Percentiles rank a stretch among this genome's conserved stretches.
Conservation (phyloP, 192 early-diverging fungal species). For the Coemansia sp. region DNA sequence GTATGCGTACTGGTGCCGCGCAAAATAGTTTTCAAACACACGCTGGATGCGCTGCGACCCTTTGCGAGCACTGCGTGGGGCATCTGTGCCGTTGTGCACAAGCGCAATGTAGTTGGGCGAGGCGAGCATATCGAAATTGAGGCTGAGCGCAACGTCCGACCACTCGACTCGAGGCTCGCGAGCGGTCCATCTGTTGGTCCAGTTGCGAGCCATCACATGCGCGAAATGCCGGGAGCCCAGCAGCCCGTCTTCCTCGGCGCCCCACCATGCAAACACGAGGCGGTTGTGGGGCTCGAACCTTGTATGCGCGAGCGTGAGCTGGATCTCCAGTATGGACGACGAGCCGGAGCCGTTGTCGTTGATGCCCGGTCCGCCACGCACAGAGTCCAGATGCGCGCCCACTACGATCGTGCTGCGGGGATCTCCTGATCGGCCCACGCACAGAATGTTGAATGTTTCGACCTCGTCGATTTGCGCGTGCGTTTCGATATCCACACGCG, state of each 20-base stretch:
- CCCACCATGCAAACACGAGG: conserved; percentile 73
- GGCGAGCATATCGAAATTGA: conserved; percentile 75
- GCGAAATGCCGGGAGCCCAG: conserved; percentile 65
- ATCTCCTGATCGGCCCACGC: conserved; percentile 54
- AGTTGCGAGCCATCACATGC: conserved; percentile 46
- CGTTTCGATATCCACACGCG: conserved; percentile 50
- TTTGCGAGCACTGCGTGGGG: conserved; percentile 48
- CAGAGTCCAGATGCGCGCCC: conserved; percentile 69
- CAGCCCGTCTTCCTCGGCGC: conserved; percentile 70
- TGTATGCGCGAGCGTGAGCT: conserved; percentile 53
- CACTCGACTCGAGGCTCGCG: conserved; percentile 31
- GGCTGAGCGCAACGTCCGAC: conserved; percentile 57
- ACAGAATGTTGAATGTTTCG: conserved; percentile 65
- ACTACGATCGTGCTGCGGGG: conserved; percentile 56
- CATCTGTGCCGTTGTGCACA: conserved; percentile 65
- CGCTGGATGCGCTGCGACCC: conserved; percentile 61
- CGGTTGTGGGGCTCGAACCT: conserved; percentile 55
- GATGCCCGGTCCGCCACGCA: conserved; percentile 67
- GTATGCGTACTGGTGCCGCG: conserved; percentile 48
- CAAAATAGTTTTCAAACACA: conserved; percentile 60
- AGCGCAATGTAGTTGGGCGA: conserved; percentile 70
- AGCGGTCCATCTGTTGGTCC: conserved; percentile 45
- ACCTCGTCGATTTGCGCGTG: conserved; percentile 55
- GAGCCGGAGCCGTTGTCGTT: conserved; percentile 71
- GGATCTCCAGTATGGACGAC: conserved; percentile 60